phyloP scores from a whole-genome alignment of 2,329 filamentous ascomycete species.

The Zelopaecilomyces penicillatus region DNA sequence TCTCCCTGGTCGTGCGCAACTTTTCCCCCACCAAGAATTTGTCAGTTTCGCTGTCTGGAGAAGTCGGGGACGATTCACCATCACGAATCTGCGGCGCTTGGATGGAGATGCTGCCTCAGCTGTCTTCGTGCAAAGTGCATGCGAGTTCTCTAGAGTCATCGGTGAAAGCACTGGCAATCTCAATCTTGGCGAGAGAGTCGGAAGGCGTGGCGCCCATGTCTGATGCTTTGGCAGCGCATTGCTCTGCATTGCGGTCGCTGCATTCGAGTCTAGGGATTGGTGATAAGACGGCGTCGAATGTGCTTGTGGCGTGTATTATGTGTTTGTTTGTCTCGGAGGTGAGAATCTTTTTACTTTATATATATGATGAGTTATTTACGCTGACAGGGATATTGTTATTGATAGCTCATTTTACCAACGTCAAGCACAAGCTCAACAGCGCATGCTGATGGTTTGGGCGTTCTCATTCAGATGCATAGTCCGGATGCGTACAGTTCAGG shows the following conservation, averaged over 20 bases:
- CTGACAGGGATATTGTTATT: not conserved
- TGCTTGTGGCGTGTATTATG: conserved; percentile 25
- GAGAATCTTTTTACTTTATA: not conserved
- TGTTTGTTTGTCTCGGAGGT: conserved; percentile 25
- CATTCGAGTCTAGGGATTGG: conserved; percentile 9
- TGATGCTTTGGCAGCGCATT: conserved; percentile 20
- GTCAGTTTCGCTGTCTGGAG: not conserved
- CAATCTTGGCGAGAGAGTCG: conserved; percentile 18
- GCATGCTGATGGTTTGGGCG: conserved; percentile 27
- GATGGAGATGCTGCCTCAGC: conserved; percentile 28
- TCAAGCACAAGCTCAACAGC: conserved; percentile 15
- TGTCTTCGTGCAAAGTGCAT: conserved; percentile 14
- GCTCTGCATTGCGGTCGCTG: conserved; percentile 21
- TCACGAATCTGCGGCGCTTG: conserved; percentile 32
- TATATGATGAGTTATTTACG: not conserved
- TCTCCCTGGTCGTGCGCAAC: conserved; percentile 16
- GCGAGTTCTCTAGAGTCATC: conserved; percentile 19
- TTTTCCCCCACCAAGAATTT: conserved; percentile 10
- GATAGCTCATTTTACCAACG: conserved; percentile 22
- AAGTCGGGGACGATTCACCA: conserved; percentile 14
- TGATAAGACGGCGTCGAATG: conserved; percentile 9
- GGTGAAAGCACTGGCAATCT: conserved; percentile 24
- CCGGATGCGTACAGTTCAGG: conserved; percentile 24
- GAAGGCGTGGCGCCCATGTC: conserved; percentile 14
- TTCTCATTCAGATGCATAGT: conserved; percentile 23